Conservation (phyloP, 768 basidiomycete species). For the Serpula lacrymans region DNA sequence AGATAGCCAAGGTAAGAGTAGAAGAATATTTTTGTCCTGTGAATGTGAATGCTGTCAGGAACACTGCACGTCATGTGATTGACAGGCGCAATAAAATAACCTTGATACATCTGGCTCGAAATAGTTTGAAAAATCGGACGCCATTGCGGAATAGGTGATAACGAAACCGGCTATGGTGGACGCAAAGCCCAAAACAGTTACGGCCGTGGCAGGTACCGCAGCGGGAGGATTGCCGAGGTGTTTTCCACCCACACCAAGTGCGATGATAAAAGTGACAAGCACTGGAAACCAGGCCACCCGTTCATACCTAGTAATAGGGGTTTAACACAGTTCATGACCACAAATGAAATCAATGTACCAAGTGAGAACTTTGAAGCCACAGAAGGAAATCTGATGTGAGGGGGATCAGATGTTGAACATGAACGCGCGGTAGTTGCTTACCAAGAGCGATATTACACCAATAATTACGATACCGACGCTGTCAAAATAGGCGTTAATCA, state of each 20-base stretch:
- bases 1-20: slow-evolving; percentile 67
- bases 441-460: slow-evolving; percentile 59
- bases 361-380: slow-evolving; percentile 60
- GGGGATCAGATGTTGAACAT: slow-evolving; percentile 1
- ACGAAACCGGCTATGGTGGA: slow-evolving; percentile 72
- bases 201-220: slow-evolving; percentile 50
- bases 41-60: slow-evolving; percentile 6
- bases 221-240: slow-evolving; percentile 50
- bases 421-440: slow-evolving; percentile 24
- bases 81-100: slow-evolving; percentile 28
- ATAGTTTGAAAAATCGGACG: slow-evolving; percentile 76
- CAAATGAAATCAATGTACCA: slow-evolving; percentile 31
- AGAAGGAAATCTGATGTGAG: slow-evolving; percentile 52
- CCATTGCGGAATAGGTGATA: slow-evolving; percentile 57
- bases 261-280: slow-evolving; percentile 67
- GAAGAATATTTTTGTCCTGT: slow-evolving; percentile 56
- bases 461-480: slow-evolving; percentile 85
- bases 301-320: slow-evolving; percentile 58
- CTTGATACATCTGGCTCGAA: slow-evolving; percentile 55
- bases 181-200: slow-evolving; percentile 58
- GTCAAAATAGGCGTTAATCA: neutral
- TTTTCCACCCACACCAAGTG: slow-evolving; percentile 70
- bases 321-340: neutral
- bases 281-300: slow-evolving; percentile 75
- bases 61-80: neutral